Evolutionary conservation across 2,329 filamentous ascomycete genomes (phyloP).

Genomic region (Cytospora paraplurivora): DNA sequence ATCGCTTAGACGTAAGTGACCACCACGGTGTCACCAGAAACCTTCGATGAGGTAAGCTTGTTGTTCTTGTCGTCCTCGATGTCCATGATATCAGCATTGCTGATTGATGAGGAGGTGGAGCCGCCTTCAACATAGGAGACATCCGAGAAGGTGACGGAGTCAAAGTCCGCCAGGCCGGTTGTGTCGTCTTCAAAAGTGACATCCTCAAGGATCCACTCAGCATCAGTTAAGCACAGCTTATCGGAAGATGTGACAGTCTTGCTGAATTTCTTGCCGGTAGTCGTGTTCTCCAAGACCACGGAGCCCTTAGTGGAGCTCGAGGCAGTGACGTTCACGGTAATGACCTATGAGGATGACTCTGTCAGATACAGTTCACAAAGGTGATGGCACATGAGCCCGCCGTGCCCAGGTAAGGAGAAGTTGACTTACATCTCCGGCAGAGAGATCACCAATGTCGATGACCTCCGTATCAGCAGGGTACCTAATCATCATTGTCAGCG

Average conservation of each 20-base stretch:
- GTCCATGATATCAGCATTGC: slow-evolving; percentile 44
- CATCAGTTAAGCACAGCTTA: slow-evolving; percentile 18
- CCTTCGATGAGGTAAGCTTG: slow-evolving; percentile 20
- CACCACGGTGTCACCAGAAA: slow-evolving; percentile 15
- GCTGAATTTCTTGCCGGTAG: slow-evolving; percentile 23
- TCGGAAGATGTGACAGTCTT: slow-evolving; percentile 25
- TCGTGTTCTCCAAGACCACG: slow-evolving; percentile 23
- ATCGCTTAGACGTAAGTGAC: slow-evolving; percentile 39
- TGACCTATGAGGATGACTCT: slow-evolving; percentile 7
- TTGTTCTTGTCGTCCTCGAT: slow-evolving; percentile 40
- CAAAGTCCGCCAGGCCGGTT: slow-evolving; percentile 50
- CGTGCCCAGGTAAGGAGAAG: background rate
- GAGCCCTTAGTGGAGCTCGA: slow-evolving; percentile 21
- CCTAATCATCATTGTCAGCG: slow-evolving; percentile 33
- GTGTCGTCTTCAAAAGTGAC: slow-evolving; percentile 36
- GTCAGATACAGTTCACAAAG: background rate
- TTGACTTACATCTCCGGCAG: slow-evolving; percentile 25
- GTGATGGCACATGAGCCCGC: background rate
- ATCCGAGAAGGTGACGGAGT: slow-evolving; percentile 45
- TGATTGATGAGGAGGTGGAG: slow-evolving; percentile 37
- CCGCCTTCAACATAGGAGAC: slow-evolving; percentile 39
- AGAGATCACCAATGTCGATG: slow-evolving; percentile 22
- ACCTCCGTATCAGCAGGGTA: slow-evolving; percentile 52
- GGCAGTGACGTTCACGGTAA: slow-evolving; percentile 27
- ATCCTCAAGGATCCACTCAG: slow-evolving; percentile 29